A percentile compares a stretch with the other conserved stretches of the same genome.
phyloP scores from a whole-genome alignment of 768 basidiomycete species.

The Kwoniella sp. region DNA sequence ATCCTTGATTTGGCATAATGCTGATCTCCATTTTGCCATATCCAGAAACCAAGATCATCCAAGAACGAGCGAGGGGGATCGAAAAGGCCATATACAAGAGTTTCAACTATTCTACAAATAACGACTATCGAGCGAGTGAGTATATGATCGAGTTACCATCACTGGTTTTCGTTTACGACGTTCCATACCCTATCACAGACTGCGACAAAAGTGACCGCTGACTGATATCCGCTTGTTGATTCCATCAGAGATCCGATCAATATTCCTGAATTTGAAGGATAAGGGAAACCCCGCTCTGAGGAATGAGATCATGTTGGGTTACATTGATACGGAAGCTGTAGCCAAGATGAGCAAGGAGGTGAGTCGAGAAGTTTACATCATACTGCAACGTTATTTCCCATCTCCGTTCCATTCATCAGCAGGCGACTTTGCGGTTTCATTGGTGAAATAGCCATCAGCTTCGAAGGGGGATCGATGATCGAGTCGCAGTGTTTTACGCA shows the following conservation, averaged over 20 bases:
- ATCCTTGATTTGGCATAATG: no score
- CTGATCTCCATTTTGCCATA: no score
- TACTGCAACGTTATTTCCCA: background rate
- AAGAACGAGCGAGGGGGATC: conserved; percentile 67
- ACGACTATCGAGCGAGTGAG: conserved; percentile 55
- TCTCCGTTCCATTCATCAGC: no score
- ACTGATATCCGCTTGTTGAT: background rate
- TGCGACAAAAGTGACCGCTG: no score
- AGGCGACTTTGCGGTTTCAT: no score
- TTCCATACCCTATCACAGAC: no score
- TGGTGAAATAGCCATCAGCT: no score
- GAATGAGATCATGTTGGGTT: conserved; percentile 81
- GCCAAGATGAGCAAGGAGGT: conserved; percentile 81
- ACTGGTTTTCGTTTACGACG: no score
- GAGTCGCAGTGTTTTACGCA: no score
- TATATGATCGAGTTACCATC: conserved; percentile 3
- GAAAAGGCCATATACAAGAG: conserved; percentile 66
- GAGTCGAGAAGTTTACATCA: conserved; percentile 35
- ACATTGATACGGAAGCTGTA: conserved; percentile 69
- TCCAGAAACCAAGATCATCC: conserved; percentile 70
- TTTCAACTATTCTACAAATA: conserved; percentile 40
- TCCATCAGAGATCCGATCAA: conserved; percentile 70
- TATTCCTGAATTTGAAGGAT: conserved; percentile 93
- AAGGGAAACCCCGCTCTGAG: conserved; percentile 86
- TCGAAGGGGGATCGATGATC: no score